Percentiles rank a stretch among this genome's conserved stretches.
These are phyloP conservation scores for Brassica incana DNA, from an alignment of 345 rosid genomes.

Conservation along the genomic window DNA sequence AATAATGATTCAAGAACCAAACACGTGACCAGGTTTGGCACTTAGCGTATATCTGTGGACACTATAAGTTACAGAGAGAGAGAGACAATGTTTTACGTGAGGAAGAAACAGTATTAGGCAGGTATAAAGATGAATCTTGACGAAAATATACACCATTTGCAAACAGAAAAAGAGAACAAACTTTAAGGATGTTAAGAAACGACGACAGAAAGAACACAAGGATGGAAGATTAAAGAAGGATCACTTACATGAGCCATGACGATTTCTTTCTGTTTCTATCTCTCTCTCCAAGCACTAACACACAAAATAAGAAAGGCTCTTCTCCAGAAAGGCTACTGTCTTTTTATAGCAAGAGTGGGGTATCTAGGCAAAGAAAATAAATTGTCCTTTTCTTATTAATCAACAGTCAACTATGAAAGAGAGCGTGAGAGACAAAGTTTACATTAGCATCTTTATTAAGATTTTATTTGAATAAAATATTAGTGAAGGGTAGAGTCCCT, in stretches of 20 bases:
- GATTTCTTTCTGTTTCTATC: slow-evolving; percentile 18
- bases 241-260: slow-evolving; percentile 42
- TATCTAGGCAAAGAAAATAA: not conserved
- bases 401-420: slow-evolving; percentile 30
- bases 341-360: slow-evolving; percentile 34
- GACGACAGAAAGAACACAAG: slow-evolving; percentile 27
- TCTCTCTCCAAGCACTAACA: slow-evolving; percentile 29
- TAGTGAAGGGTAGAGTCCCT: not conserved
- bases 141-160: not conserved
- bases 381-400: not conserved
- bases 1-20: slow-evolving; percentile 2
- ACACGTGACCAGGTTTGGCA: slow-evolving; percentile 32
- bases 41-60: not conserved
- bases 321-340: slow-evolving; percentile 33
- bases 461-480: not conserved
- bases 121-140: not conserved
- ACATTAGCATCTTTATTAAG: not conserved
- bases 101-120: slow-evolving; percentile 3
- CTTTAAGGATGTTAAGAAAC: slow-evolving; percentile 21
- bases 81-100: not conserved
- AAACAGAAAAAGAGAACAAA: not conserved
- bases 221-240: not conserved
- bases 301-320: slow-evolving; percentile 35
- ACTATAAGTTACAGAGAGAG: not conserved
- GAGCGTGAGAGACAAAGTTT: not conserved